phyloP scores from a whole-genome alignment of 2,329 filamentous ascomycete species.

The Didymella segeticola region DNA sequence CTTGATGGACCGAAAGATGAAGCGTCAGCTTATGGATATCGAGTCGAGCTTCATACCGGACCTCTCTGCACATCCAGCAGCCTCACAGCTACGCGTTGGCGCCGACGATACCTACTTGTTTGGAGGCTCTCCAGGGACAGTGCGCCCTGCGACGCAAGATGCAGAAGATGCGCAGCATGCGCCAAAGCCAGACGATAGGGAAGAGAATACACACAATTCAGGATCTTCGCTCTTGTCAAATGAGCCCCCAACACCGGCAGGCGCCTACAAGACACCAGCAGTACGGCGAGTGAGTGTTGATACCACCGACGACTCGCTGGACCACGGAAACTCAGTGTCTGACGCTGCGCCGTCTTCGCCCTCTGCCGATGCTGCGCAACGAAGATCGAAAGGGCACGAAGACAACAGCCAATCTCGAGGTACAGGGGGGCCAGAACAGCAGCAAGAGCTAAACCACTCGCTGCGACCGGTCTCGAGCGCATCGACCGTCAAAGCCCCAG shows the following conservation, averaged over 20 bases:
- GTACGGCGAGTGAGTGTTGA: slow-evolving; percentile 34
- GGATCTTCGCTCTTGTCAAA: slow-evolving; percentile 41
- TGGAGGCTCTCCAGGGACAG: slow-evolving; percentile 47
- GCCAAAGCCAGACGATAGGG: slow-evolving; percentile 11
- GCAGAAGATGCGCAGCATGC: slow-evolving; percentile 9
- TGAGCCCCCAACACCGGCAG: slow-evolving; percentile 49
- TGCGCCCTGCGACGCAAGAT: slow-evolving; percentile 26
- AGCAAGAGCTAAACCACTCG: slow-evolving; percentile 29
- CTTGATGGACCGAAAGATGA: slow-evolving; percentile 66
- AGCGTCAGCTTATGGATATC: slow-evolving; percentile 65
- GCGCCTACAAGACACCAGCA: slow-evolving; percentile 52
- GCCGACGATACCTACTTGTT: slow-evolving; percentile 57
- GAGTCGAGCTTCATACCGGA: slow-evolving; percentile 70
- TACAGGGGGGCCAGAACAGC: slow-evolving; percentile 14
- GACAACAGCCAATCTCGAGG: background rate
- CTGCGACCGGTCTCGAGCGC: slow-evolving; percentile 48
- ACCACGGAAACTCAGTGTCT: slow-evolving; percentile 36
- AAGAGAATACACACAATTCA: slow-evolving; percentile 20
- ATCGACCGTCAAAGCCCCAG: slow-evolving; percentile 49
- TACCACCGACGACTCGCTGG: slow-evolving; percentile 33
- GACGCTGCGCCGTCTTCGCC: slow-evolving; percentile 53
- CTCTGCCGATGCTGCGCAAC: slow-evolving; percentile 50
- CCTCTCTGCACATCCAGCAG: slow-evolving; percentile 47
- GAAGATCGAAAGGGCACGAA: slow-evolving; percentile 20
- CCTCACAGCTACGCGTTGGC: slow-evolving; percentile 38